These are phyloP conservation scores for Nepenthes alata DNA, from an alignment of 179 eudicot genomes.

Conservation along the genomic window DNA sequence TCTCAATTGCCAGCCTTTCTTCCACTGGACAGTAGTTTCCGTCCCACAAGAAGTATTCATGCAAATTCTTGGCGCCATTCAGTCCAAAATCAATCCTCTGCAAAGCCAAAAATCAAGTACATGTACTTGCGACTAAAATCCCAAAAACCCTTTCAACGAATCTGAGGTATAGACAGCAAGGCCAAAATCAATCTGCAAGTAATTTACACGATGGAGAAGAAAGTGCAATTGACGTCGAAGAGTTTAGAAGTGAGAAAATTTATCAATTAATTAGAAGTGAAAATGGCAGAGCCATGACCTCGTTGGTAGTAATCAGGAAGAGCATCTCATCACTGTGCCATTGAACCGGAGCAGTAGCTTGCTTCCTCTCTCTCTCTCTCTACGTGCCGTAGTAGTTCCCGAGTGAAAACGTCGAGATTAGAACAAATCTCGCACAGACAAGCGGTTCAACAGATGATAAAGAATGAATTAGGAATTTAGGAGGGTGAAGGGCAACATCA, in stretches of 20 bases:
- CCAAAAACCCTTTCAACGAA: background rate
- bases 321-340: conserved; percentile 10
- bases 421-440: no score
- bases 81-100: no score
- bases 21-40: conserved; percentile 24
- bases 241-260: no score
- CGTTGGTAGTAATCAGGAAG: background rate
- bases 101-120: background rate
- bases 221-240: background rate
- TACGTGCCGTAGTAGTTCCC: no score
- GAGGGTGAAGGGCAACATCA: background rate
- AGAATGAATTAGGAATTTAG: background rate
- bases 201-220: background rate
- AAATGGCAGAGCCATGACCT: no score
- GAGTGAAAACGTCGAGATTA: no score
- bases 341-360: conserved; percentile 6
- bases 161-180: no score
- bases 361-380: no score
- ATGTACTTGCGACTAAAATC: conserved; percentile 3
- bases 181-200: background rate
- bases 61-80: conserved; percentile 34
- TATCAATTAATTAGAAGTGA: no score
- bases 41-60: conserved; percentile 34
- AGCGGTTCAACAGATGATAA: background rate
- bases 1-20: conserved; percentile 36